phyloP scores from a whole-genome alignment of 352 stramenopile species.

The Phytopythium kandeliae region DNA sequence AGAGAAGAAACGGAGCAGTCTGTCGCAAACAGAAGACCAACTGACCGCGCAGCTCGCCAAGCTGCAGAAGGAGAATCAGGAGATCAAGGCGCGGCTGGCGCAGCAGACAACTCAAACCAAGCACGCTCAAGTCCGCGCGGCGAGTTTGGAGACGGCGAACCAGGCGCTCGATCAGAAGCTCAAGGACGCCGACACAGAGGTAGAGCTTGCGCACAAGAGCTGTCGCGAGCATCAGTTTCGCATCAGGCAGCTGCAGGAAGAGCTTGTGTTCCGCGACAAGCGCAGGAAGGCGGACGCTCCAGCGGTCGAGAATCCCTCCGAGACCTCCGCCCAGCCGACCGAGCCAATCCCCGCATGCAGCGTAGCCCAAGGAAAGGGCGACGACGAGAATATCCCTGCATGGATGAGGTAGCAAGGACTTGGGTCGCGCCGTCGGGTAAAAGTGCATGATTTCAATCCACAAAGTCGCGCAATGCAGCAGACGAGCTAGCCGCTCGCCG shows the following conservation, averaged over 20 bases:
- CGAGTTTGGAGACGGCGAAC: conserved; percentile 28
- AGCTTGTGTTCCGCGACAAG: conserved; percentile 57
- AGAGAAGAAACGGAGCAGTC: conserved; percentile 31
- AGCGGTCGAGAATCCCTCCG: neutral
- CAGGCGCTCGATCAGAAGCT: conserved; percentile 25
- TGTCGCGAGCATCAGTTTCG: conserved; percentile 56
- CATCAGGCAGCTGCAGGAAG: conserved; percentile 63
- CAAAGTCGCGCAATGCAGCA: neutral
- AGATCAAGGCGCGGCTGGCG: conserved; percentile 34
- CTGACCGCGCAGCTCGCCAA: conserved; percentile 33
- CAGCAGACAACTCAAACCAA: conserved; percentile 46
- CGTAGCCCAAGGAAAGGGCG: neutral
- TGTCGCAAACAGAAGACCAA: conserved; percentile 28
- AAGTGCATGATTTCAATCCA: neutral
- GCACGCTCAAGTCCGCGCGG: conserved; percentile 33
- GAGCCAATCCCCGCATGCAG: neutral
- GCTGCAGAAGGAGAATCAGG: conserved; percentile 47
- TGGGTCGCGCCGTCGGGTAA: neutral
- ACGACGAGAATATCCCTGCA: neutral
- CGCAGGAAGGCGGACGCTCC: conserved; percentile 14
- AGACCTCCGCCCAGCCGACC: neutral
- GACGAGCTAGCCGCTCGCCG: neutral
- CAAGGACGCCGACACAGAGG: conserved; percentile 29
- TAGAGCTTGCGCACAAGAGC: conserved; percentile 43
- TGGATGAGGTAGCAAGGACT: conserved; percentile 2